Base-by-base conservation (phyloP, 352 stramenopile species). In the Globisporangium paddicum region DNA sequence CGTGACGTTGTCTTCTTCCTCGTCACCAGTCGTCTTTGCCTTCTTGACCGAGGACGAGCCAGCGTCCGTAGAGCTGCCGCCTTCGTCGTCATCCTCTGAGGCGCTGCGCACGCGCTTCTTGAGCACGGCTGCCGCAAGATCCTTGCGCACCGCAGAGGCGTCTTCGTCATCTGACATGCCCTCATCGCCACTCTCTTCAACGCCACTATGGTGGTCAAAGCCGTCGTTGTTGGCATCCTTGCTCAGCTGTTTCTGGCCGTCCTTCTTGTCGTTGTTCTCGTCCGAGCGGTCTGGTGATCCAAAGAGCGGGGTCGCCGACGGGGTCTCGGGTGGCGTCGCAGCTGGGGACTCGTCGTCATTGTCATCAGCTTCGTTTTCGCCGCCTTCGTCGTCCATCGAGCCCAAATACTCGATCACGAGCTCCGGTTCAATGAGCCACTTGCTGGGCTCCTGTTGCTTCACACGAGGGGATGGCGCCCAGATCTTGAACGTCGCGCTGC, bases 391-490 rank as follows among this genome's bases (percentile, higher is more conserved):
- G 37, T 92, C 82, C 53, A 95, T 82, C 10, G 82, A 90, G 6
- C 86, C 86, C 3, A 95, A 64, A 46, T 93, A 93, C 63, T 87
- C 75, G 37, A 95, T 86, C 26, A 69, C 60, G n/a, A 95, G 71
- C 46, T 80, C 70, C 1, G 86, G 86, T 28, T 93, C 82, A 51
- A 93, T 72, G 6, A 95, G 70, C 86, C 86, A 95, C 56, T 92
- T 90, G 68, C 72, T 93, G 18, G 75, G 65, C 63, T 93, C 83
- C 11, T 76, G 79, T 19, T 74, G 69, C 35, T 78, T 86, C 6
- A 92, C 73, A 23, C 86, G 80, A 30, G 86, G 86, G 7, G 86
- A 95, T 10, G 86, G 86, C 0, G 82, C 83, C 86, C 86, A 95
- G 46, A 93, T 90, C 66, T 93, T 91, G 35, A 55, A 60, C 2